Percentiles rank a stretch among this genome's conserved stretches.
Evolutionary conservation across 768 basidiomycete genomes (phyloP).

Genomic region (Leccinum uliginosum): DNA sequence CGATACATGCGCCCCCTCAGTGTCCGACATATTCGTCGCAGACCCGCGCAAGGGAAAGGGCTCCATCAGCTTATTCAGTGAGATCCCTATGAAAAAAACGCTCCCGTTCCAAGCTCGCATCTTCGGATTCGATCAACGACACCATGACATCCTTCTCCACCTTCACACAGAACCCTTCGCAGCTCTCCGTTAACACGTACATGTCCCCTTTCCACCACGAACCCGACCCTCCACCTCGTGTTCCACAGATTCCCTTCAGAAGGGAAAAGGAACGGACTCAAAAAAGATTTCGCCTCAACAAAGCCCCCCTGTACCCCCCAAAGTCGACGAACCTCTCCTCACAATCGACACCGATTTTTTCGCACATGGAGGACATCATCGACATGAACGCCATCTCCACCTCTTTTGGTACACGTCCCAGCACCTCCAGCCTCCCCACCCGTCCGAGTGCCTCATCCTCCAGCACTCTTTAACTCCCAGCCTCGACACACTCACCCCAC

Average conservation of each 20-base stretch:
- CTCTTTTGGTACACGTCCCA: conserved; percentile 15
- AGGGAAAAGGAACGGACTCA: conserved; percentile 30
- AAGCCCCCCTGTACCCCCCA: not conserved
- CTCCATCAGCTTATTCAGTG: conserved; percentile 38
- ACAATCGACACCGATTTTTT: conserved; percentile 30
- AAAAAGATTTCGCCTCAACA: not conserved
- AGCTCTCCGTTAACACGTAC: conserved; percentile 22
- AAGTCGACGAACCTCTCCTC: conserved; percentile 18
- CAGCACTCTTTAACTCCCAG: conserved; percentile 21
- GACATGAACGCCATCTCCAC: conserved; percentile 30
- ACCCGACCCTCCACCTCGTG: not conserved
- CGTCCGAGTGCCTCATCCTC: conserved; percentile 19
- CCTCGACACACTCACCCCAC: conserved; percentile 39
- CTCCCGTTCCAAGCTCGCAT: conserved; percentile 37
- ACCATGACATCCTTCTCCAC: conserved; percentile 29
- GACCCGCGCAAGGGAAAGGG: conserved; percentile 46
- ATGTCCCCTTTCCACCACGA: conserved; percentile 7
- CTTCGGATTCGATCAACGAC: conserved; percentile 29
- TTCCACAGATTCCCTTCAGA: conserved; percentile 16
- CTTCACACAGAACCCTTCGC: conserved; percentile 37
- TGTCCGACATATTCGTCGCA: conserved; percentile 33
- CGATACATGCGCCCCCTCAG: conserved; percentile 31
- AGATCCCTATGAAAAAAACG: conserved; percentile 37
- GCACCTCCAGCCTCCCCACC: conserved; percentile 16
- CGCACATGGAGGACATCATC: conserved; percentile 81